phyloP scores from a whole-genome alignment of 2,329 filamentous ascomycete genomes.

The Aspergillus fijiensis region DNA sequence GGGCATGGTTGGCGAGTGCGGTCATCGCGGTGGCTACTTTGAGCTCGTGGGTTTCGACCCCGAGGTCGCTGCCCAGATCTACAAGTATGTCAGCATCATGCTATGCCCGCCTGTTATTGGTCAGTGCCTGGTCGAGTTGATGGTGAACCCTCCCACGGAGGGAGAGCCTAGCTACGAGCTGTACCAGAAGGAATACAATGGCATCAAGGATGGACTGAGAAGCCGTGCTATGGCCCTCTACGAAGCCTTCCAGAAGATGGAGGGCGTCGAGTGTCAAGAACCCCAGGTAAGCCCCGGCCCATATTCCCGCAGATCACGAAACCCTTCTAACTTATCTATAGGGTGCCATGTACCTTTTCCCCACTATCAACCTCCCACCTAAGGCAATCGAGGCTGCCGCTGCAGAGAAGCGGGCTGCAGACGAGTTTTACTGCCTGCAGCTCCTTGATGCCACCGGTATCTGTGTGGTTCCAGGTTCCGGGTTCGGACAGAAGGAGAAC shows the following conservation, averaged over 20 bases:
- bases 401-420: constrained; percentile 70
- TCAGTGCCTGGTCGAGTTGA: constrained; percentile 94
- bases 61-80: constrained; percentile 86
- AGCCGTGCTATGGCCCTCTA: constrained; percentile 82
- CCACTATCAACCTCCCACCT: constrained; percentile 75
- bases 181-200: constrained; percentile 81
- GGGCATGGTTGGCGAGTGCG: constrained; percentile 98
- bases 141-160: constrained; percentile 88
- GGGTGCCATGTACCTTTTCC: constrained; percentile 99
- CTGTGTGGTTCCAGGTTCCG: constrained; percentile 87
- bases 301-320: background rate
- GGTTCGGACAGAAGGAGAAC: constrained; percentile 90
- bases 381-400: constrained; percentile 76
- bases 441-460: constrained; percentile 92
- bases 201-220: constrained; percentile 75
- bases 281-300: constrained; percentile 58
- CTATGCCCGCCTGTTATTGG: constrained; percentile 93
- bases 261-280: constrained; percentile 85
- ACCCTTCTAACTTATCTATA: constrained; percentile 38
- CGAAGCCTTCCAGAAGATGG: constrained; percentile 89
- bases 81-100: constrained; percentile 98
- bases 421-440: constrained; percentile 92
- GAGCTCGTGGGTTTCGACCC: constrained; percentile 88
- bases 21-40: constrained; percentile 96
- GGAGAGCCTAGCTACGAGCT: constrained; percentile 82